Evolutionary conservation across 345 rosid genomes (phyloP).

Genomic region (Populus ilicifolia): DNA sequence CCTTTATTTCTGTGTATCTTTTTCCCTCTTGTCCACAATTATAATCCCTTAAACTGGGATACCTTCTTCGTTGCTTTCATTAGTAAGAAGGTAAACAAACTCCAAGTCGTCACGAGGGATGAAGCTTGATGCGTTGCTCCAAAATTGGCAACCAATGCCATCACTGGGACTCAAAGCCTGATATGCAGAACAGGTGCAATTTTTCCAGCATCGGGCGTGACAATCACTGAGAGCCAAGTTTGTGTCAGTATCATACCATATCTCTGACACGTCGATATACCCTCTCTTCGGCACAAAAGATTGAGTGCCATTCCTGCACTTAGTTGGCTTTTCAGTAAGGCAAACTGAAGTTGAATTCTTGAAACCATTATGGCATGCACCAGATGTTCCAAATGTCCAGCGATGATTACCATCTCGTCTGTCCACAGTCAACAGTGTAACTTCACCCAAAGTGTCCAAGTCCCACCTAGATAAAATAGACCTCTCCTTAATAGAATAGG

Average conservation of each 20-base stretch:
- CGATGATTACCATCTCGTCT: not conserved
- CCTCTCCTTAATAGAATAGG: constrained; percentile 32
- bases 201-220: constrained; percentile 55
- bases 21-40: too few species aligned
- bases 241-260: constrained; percentile 17
- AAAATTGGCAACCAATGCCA: constrained; percentile 48
- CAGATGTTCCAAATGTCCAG: constrained; percentile 31
- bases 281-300: constrained; percentile 47
- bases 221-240: constrained; percentile 48
- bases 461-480: constrained; percentile 43
- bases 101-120: constrained; percentile 18
- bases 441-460: constrained; percentile 45
- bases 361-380: constrained; percentile 33
- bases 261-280: constrained; percentile 12
- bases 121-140: constrained; percentile 39
- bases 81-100: constrained; percentile 25
- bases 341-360: constrained; percentile 43
- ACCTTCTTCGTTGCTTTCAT: not conserved
- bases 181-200: constrained; percentile 55
- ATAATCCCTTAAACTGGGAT: too few species aligned
- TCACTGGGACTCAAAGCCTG: constrained; percentile 8
- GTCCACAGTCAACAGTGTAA: constrained; percentile 24
- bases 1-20: too few species aligned
- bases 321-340: constrained; percentile 39
- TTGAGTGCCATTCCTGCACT: constrained; percentile 45